Percentiles rank a stretch among this genome's conserved stretches.
Evolutionary conservation across 2,329 filamentous ascomycete genomes (phyloP).

Genomic region (Albophoma yamanashiensis): DNA sequence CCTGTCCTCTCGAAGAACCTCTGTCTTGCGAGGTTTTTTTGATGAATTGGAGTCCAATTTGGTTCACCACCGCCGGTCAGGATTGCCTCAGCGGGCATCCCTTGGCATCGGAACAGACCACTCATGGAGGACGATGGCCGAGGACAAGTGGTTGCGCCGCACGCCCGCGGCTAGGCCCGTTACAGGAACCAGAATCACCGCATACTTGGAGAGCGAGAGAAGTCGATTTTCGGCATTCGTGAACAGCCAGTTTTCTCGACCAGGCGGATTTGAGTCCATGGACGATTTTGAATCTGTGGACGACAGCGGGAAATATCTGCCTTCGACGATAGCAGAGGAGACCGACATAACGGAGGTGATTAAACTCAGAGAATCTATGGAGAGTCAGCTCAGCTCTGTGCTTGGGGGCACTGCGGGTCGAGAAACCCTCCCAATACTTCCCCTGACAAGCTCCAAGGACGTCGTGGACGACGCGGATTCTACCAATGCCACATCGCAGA

Average conservation of each 20-base stretch:
- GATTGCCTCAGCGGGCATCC: not conserved
- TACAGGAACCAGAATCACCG: not conserved
- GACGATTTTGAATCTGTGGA: not conserved
- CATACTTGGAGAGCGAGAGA: slow-evolving; percentile 1
- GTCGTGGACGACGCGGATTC: not conserved
- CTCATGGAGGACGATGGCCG: not conserved
- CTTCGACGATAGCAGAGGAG: slow-evolving; percentile 1
- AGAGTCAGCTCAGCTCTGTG: slow-evolving; percentile 7
- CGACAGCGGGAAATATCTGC: not conserved
- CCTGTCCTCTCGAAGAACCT: not conserved
- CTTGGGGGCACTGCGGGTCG: slow-evolving; percentile 13
- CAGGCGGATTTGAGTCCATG: not conserved
- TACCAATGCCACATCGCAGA: not conserved
- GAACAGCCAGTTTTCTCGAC: slow-evolving; percentile 1
- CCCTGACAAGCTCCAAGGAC: not conserved
- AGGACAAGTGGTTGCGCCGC: not conserved
- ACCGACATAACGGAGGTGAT: not conserved
- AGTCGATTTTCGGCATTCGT: slow-evolving; percentile 1
- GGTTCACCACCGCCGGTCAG: not conserved
- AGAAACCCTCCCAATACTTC: slow-evolving; percentile 17
- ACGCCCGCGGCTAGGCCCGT: not conserved
- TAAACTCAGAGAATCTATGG: not conserved
- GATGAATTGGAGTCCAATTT: not conserved
- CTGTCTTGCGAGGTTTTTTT: not conserved
- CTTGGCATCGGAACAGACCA: not conserved